Conservation (phyloP, 345 rosid genomes). For the Firmiana major region DNA sequence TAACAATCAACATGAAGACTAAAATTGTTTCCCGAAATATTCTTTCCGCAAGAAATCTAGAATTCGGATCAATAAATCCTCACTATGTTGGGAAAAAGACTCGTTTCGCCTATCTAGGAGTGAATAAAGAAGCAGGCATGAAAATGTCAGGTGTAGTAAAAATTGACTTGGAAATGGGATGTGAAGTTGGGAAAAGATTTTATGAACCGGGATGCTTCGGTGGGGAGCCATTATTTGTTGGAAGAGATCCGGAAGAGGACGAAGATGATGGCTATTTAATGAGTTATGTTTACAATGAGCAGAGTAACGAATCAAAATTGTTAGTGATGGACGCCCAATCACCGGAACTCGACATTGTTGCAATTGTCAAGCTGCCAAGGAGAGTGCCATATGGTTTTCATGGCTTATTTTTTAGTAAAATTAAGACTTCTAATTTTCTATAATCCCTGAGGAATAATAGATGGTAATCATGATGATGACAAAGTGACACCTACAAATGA, state of each 20-base stretch:
- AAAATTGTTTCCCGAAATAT: neutral
- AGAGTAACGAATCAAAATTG: constrained; percentile 10
- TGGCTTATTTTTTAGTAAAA: neutral
- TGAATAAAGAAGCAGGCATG: neutral
- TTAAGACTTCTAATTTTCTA: neutral
- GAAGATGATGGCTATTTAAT: constrained; percentile 29
- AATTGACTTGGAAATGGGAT: neutral
- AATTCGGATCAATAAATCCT: constrained; percentile 1
- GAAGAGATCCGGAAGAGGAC: neutral
- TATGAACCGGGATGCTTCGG: neutral
- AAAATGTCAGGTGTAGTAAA: neutral
- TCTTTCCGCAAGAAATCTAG: constrained; percentile 18
- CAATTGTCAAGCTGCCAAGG: constrained; percentile 2
- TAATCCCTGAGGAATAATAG: neutral
- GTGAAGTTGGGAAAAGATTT: neutral
- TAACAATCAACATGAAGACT: neutral
- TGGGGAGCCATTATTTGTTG: neutral
- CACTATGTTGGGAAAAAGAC: neutral
- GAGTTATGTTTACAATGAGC: constrained; percentile 21
- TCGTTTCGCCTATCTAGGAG: neutral
- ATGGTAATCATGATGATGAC: neutral
- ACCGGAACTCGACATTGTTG: constrained; percentile 12
- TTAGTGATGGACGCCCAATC: constrained; percentile 26
- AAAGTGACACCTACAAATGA: neutral
- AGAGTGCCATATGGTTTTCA: constrained; percentile 1